A percentile compares a stretch with the other conserved stretches of the same genome.
Evolutionary conservation across 768 basidiomycete species (phyloP).

Genomic region (Ephemerocybe angulata): DNA sequence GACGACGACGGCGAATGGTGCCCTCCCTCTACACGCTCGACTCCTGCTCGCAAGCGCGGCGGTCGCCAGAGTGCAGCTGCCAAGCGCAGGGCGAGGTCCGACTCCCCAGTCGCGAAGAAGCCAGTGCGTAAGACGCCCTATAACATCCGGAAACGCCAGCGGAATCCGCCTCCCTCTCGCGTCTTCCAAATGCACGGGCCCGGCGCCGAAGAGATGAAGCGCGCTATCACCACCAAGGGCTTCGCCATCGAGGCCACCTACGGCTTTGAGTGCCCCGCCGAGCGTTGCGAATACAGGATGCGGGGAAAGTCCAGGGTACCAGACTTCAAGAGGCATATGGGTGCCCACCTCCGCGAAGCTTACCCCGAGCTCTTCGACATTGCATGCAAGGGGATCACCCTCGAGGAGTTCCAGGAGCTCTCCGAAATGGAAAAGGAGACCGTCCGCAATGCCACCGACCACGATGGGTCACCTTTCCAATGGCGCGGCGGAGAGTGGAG

Average conservation of each 20-base stretch:
- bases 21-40: slow-evolving; percentile 28
- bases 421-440: slow-evolving; percentile 9
- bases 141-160: not conserved
- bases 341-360: slow-evolving; percentile 49
- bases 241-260: slow-evolving; percentile 15
- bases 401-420: slow-evolving; percentile 11
- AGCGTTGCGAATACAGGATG: slow-evolving; percentile 37
- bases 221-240: slow-evolving; percentile 14
- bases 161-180: slow-evolving; percentile 25
- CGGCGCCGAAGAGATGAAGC: slow-evolving; percentile 17
- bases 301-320: slow-evolving; percentile 50
- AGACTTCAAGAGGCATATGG: slow-evolving; percentile 58
- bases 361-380: slow-evolving; percentile 30
- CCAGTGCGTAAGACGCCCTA: slow-evolving; percentile 1
- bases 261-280: slow-evolving; percentile 40
- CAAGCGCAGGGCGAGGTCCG: not conserved
- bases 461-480: slow-evolving; percentile 21
- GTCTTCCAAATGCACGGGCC: slow-evolving; percentile 39
- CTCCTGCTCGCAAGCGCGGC: not conserved
- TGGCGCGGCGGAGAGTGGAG: slow-evolving; percentile 26
- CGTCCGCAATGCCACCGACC: slow-evolving; percentile 15
- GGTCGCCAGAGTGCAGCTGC: not conserved
- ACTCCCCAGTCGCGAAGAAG: not conserved
- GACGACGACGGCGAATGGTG: slow-evolving; percentile 44
- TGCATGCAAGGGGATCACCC: slow-evolving; percentile 39